Conservation (phyloP, 768 basidiomycete species). For the Naganishia vaughanmartiniae region DNA sequence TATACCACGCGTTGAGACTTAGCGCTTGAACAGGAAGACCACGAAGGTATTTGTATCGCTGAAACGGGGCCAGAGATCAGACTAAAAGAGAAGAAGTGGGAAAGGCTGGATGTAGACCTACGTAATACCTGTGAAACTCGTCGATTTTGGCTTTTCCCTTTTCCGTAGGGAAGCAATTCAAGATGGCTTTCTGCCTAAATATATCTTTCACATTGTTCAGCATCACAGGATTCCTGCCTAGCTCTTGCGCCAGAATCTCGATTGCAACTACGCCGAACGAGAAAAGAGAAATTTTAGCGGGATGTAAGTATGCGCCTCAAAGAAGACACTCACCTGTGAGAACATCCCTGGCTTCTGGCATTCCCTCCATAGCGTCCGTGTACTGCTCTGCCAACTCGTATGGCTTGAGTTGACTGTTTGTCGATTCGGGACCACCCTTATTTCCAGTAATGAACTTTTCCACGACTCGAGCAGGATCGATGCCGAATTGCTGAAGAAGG, state of each 20-base stretch:
- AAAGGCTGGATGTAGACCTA: conserved; percentile 41
- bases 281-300: neutral
- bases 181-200: conserved; percentile 70
- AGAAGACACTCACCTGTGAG: conserved; percentile 39
- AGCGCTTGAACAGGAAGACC: conserved; percentile 73
- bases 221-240: conserved; percentile 87
- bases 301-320: neutral
- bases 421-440: conserved; percentile 41
- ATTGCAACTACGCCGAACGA: conserved; percentile 42
- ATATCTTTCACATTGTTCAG: conserved; percentile 70
- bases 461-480: conserved; percentile 77
- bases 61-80: conserved; percentile 19
- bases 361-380: conserved; percentile 55
- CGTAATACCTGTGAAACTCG: conserved; percentile 56
- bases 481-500: conserved; percentile 69
- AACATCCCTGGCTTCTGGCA: conserved; percentile 40
- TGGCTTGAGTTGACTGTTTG: conserved; percentile 76
- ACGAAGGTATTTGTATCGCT: conserved; percentile 93
- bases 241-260: conserved; percentile 80
- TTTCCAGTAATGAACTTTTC: conserved; percentile 62
- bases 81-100: neutral
- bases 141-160: conserved; percentile 63
- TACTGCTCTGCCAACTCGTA: conserved; percentile 81
- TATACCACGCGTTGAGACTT: conserved; percentile 71
- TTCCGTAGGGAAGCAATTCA: conserved; percentile 83